A percentile compares a stretch with the other conserved stretches of the same genome.
Conservation (phyloP, 257 asterid genomes). For the Capsicum pubescens region DNA sequence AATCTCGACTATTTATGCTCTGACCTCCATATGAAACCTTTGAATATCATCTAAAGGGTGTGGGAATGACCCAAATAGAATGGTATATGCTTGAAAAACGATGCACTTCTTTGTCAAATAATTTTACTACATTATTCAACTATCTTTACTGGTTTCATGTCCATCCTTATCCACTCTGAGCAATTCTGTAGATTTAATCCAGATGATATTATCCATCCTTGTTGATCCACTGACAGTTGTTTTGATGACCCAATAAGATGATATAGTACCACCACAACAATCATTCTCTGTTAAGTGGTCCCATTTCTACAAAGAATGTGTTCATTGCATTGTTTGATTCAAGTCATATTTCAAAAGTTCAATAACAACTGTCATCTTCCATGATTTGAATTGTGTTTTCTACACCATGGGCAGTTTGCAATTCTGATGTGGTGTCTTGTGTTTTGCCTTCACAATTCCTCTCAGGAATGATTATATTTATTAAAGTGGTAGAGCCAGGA, state of each 20-base stretch:
- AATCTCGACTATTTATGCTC: neutral
- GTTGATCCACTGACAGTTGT: neutral
- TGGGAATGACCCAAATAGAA: neutral
- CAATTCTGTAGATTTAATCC: neutral
- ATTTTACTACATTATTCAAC: neutral
- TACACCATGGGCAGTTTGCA: neutral
- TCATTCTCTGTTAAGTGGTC: neutral
- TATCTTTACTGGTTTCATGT: neutral
- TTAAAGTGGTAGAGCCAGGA: no score
- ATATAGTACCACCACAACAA: neutral
- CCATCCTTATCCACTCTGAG: neutral
- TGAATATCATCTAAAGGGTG: neutral
- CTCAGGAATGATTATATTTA: no score
- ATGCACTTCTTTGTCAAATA: neutral
- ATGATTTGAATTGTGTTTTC: neutral
- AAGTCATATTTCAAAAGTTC: neutral
- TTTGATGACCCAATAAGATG: neutral
- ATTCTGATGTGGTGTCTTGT: no score
- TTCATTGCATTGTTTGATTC: constrained; percentile 16
- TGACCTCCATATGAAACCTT: neutral
- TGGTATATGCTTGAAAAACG: neutral
- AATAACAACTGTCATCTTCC: constrained; percentile 7
- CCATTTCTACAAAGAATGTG: neutral
- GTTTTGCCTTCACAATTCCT: no score
- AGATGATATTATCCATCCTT: neutral